Conservation (phyloP, 208 protist genomes). For the Wallacemonas sp. region DNA sequence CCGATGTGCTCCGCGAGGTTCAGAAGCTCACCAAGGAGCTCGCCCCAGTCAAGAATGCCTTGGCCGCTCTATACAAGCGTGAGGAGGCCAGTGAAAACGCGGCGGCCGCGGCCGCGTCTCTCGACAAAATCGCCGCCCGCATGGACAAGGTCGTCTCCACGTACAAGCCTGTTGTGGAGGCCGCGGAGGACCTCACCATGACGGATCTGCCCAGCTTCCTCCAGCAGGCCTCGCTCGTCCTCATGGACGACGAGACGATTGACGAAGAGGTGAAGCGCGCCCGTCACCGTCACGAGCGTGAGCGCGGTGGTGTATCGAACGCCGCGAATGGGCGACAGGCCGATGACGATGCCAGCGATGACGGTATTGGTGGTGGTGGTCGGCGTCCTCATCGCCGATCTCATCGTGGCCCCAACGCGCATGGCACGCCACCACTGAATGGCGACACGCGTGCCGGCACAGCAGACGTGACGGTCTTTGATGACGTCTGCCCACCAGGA, state of each 20-base stretch:
- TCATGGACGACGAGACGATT: constrained; percentile 1
- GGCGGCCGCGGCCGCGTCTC: constrained; percentile 52
- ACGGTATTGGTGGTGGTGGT: no score
- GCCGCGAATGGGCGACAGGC: no score
- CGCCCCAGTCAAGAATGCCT: constrained; percentile 69
- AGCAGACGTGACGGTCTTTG: constrained; percentile 18
- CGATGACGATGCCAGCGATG: no score
- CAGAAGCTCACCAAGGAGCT: constrained; percentile 83
- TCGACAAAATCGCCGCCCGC: constrained; percentile 68
- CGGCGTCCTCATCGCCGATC: no score
- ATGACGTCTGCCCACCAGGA: constrained; percentile 54
- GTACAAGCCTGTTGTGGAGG: constrained; percentile 47
- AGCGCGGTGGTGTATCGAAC: not conserved
- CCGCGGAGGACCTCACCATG: constrained; percentile 33
- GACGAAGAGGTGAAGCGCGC: not conserved
- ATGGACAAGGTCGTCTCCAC: constrained; percentile 49
- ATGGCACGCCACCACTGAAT: no score
- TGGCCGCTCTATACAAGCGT: constrained; percentile 63
- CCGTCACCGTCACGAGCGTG: no score
- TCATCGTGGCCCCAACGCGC: no score
- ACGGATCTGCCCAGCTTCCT: constrained; percentile 51
- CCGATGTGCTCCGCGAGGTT: constrained; percentile 66
- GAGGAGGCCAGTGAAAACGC: constrained; percentile 52
- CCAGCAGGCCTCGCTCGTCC: constrained; percentile 43
- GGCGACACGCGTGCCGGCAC: no score